Conservation (phyloP, 129 eudicot species). For the Arctium lappa region DNA sequence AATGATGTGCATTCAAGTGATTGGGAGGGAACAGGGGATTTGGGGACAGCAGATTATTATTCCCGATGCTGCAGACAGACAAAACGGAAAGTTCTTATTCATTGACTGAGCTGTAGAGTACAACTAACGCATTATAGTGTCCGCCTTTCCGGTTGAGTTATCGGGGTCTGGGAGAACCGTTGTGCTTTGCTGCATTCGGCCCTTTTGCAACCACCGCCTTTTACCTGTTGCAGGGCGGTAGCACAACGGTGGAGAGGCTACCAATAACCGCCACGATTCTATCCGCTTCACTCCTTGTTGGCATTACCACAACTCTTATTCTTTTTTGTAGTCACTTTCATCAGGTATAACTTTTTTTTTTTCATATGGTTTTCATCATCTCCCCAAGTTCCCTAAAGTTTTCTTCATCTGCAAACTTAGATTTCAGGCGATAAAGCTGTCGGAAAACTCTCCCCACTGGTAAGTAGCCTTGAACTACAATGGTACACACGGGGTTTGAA, state of each 20-base stretch:
- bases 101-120: not conserved
- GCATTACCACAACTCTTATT: constrained; percentile 79
- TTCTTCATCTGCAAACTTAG: constrained; percentile 39
- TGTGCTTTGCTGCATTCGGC: constrained; percentile 88
- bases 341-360: constrained; percentile 51
- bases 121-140: constrained; percentile 46
- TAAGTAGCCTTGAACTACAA: constrained; percentile 33
- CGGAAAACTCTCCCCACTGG: constrained; percentile 87
- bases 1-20: not conserved
- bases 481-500: not conserved
- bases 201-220: constrained; percentile 90
- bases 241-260: constrained; percentile 44
- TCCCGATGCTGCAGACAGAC: not conserved
- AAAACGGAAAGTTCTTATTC: not conserved
- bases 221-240: constrained; percentile 72
- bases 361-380: not conserved
- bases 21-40: not conserved
- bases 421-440: constrained; percentile 68
- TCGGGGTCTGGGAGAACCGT: constrained; percentile 87
- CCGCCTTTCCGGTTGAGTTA: constrained; percentile 96
- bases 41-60: not conserved
- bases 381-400: not conserved
- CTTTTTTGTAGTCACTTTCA: constrained; percentile 98
- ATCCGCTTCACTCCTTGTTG: constrained; percentile 80
- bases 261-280: constrained; percentile 57